Base-by-base conservation (phyloP, 306 rosid genomes). In the Quercus suber region DNA sequence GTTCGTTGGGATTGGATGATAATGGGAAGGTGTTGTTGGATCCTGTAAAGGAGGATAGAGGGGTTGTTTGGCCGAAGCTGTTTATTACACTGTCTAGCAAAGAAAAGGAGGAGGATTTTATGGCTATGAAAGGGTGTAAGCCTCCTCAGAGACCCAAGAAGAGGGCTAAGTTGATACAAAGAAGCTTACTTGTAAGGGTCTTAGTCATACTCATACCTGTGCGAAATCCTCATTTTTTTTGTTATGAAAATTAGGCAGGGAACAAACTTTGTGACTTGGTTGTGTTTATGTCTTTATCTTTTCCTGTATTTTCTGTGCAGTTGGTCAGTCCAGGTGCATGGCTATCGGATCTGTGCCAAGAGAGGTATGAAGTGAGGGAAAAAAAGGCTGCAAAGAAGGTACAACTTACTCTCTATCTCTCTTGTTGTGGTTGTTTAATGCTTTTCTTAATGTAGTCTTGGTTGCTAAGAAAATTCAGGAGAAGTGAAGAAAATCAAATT, bases 41-140 rank as follows among this genome's bases (percentile, higher is more conserved):
- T 52, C 79, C 78, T 70, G 73, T 55, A n/a, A 82, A 82, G 75
- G 77, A 86, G 25, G 86, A 76, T 17, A 82, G 76, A 51, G 69
- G 69, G 60, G 25, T 65, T 53, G 84, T 84, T 55, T 89, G 92
- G 92, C 92, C 92, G 37, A 89, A 83, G 76, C 73, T 89, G 61
- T 78, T 82, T 37, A 58, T 89, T n/a, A 82, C 92, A 56, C 76
- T 89, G 56, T 86, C 92, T 21, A 86, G 87, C 71, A 89, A 86
- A 56, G 92, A 89, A 70, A 89, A 89, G 77, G 90, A 89, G 79
- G 90, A 86, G 76, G 92, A 89, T 82, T 89, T 89, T 79, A 77
- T 89, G 87, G 90, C 92, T 56, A 89, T 89, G 89, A 89, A 89
- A 82, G 92, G 92, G 75, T 86, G 90, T 55, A 89, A 86, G 82